Conservation (phyloP, 202 grass and related monocot genomes). For the Panicum virgatum region DNA sequence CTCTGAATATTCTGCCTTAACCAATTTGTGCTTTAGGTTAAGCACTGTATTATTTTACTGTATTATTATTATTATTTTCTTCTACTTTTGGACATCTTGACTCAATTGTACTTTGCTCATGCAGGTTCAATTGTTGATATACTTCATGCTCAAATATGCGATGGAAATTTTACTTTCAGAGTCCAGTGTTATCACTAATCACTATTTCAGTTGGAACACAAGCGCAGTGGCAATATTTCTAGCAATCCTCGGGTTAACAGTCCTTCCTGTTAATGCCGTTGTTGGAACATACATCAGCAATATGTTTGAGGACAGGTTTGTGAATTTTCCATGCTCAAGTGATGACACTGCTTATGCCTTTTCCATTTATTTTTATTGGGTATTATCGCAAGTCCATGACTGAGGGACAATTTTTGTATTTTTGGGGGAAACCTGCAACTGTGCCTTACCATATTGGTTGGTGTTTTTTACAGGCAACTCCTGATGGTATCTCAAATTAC, state of each 20-base stretch:
- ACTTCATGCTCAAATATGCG: constrained; percentile 99
- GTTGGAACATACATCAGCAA: constrained; percentile 94
- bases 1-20: neutral
- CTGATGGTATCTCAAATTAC: constrained; percentile 77
- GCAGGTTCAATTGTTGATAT: constrained; percentile 92
- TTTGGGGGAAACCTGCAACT: neutral
- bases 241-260: constrained; percentile 81
- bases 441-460: neutral
- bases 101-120: constrained; percentile 20
- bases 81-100: neutral
- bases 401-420: neutral
- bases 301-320: constrained; percentile 97
- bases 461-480: constrained; percentile 70
- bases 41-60: too few relatives aligned
- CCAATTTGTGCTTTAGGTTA: neutral
- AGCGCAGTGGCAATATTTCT: constrained; percentile 84
- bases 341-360: neutral
- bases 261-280: constrained; percentile 92
- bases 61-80: neutral
- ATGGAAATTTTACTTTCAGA: constrained; percentile 97
- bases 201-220: constrained; percentile 93
- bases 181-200: constrained; percentile 81
- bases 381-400: neutral
- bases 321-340: constrained; percentile 19
- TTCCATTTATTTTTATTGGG: neutral